Evolutionary conservation across 73 alveolate species (phyloP).

Genomic region (Uronychia binucleata): DNA sequence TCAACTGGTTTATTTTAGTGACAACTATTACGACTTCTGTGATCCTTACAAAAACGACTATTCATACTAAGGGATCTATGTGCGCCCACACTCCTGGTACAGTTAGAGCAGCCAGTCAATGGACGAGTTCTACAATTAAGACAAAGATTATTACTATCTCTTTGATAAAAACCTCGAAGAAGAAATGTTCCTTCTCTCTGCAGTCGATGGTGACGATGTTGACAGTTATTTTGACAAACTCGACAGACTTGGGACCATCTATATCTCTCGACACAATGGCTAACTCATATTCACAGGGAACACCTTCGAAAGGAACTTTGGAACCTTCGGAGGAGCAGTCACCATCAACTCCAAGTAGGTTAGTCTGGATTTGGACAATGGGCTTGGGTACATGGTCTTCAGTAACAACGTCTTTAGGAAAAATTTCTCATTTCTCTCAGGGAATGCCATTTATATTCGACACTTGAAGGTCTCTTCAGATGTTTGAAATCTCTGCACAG

Average conservation of each 20-base stretch:
- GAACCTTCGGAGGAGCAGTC: constrained; percentile 46
- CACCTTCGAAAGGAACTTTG: constrained; percentile 8
- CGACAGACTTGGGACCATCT: neutral
- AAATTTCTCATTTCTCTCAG: constrained; percentile 20
- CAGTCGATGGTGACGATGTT: too few relatives aligned
- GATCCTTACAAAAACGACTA: too few relatives aligned
- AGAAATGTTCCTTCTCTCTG: too few relatives aligned
- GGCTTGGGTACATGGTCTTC: constrained; percentile 2
- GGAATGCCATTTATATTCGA: constrained; percentile 29
- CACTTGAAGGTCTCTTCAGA: constrained; percentile 8
- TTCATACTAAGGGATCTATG: too few relatives aligned
- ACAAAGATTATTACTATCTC: too few relatives aligned
- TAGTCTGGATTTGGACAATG: neutral
- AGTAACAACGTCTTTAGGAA: neutral
- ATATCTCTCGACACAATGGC: neutral
- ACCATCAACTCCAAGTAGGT: constrained; percentile 13
- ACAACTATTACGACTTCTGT: neutral
- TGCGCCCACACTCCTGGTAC: too few relatives aligned
- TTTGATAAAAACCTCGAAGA: too few relatives aligned
- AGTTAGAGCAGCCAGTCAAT: too few relatives aligned
- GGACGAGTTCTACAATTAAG: too few relatives aligned
- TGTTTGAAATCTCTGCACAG: constrained; percentile 7
- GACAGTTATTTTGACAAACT: neutral
- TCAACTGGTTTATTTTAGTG: neutral
- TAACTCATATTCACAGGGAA: neutral